A percentile compares a stretch with the other conserved stretches of the same genome.
These are phyloP conservation scores for Tylopilus cervinicoccineus DNA, from an alignment of 768 basidiomycete genomes.

Conservation along the genomic window DNA sequence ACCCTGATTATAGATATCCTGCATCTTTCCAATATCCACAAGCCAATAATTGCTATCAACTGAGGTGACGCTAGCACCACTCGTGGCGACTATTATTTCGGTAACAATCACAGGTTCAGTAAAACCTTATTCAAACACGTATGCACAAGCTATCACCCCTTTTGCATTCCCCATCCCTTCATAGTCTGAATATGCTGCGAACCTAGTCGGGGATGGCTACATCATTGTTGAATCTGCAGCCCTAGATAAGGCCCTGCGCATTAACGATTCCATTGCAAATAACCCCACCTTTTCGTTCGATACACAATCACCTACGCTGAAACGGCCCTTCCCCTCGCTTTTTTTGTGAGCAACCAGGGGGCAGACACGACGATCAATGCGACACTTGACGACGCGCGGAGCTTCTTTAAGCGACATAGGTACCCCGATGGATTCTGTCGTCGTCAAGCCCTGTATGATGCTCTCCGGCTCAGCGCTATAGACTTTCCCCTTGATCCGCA, in stretches of 20 bases:
- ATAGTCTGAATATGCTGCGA: constrained; percentile 15
- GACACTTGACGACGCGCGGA: constrained; percentile 16
- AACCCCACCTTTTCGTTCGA: constrained; percentile 23
- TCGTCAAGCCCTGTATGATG: constrained; percentile 14
- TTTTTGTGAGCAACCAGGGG: constrained; percentile 24
- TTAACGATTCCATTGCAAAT: constrained; percentile 24
- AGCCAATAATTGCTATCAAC: background rate
- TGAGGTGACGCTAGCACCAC: constrained; percentile 25
- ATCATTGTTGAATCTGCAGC: constrained; percentile 22
- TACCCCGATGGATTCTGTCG: constrained; percentile 20
- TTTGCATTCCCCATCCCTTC: background rate
- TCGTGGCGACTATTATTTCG: constrained; percentile 24
- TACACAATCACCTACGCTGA: constrained; percentile 20
- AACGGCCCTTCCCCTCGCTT: constrained; percentile 21
- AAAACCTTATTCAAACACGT: constrained; percentile 23
- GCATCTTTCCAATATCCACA: background rate
- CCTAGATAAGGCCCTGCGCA: constrained; percentile 19
- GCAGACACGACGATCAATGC: constrained; percentile 12
- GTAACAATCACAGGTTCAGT: constrained; percentile 23
- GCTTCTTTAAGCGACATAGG: constrained; percentile 17
- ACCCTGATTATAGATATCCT: background rate
- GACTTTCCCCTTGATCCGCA: background rate
- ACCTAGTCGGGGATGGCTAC: constrained; percentile 16
- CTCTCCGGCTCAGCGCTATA: background rate
- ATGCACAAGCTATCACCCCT: background rate